Evolutionary conservation across 208 protist species (phyloP).

Genomic region (Blechomonas ayalai): DNA sequence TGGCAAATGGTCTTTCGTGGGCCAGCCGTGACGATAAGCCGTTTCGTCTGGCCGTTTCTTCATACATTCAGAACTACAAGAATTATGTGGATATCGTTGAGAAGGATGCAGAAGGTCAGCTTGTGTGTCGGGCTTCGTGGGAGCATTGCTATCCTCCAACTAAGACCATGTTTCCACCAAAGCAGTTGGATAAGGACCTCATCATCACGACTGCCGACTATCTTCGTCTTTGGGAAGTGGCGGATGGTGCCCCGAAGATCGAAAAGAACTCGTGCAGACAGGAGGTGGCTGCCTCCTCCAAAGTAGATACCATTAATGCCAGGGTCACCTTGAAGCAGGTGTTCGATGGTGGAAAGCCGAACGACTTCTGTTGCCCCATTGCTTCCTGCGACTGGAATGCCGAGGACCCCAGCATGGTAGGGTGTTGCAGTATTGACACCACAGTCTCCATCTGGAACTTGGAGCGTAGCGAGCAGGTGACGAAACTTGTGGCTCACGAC

Average conservation of each 20-base stretch:
- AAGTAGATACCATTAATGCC: conserved; percentile 37
- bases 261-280: background rate
- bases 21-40: conserved; percentile 28
- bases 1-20: conserved; percentile 95
- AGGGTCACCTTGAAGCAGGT: conserved; percentile 88
- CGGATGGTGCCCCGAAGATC: conserved; percentile 13
- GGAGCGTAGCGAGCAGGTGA: conserved; percentile 77
- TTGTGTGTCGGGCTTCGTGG: conserved; percentile 79
- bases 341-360: conserved; percentile 76
- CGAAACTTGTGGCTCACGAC: conserved; percentile 99
- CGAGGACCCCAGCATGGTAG: conserved; percentile 93
- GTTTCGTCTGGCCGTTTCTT: conserved; percentile 93
- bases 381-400: conserved; percentile 99
- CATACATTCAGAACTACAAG: conserved; percentile 94
- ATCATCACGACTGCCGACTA: conserved; percentile 98
- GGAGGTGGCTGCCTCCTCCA: background rate
- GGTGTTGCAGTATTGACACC: conserved; percentile 98
- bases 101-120: conserved; percentile 49
- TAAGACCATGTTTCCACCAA: conserved; percentile 96
- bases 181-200: conserved; percentile 76
- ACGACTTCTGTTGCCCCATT: conserved; percentile 97
- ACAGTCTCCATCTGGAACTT: conserved; percentile 99
- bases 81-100: conserved; percentile 93
- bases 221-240: conserved; percentile 96
- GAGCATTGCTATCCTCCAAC: conserved; percentile 96